Evolutionary conservation across 2,329 filamentous ascomycete genomes (phyloP).

Genomic region (Clonostachys sp.): DNA sequence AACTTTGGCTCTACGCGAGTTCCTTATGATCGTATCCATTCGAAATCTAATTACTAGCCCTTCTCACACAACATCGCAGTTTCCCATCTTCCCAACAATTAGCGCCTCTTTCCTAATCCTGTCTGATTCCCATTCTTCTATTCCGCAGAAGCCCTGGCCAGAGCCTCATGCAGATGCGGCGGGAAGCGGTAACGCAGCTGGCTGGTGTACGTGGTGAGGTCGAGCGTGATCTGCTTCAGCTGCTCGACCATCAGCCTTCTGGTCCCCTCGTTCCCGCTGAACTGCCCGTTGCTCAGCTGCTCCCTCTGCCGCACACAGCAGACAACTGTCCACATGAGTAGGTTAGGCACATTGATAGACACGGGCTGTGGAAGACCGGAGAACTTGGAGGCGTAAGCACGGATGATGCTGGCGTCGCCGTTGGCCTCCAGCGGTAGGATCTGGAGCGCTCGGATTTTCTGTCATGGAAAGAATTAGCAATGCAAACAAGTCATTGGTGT

Average conservation of each 20-base stretch:
- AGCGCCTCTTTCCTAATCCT: neutral
- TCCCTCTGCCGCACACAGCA: slow-evolving; percentile 79
- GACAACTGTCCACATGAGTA: slow-evolving; percentile 90
- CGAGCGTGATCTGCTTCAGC: slow-evolving; percentile 76
- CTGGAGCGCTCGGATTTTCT: slow-evolving; percentile 70
- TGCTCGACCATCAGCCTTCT: slow-evolving; percentile 61
- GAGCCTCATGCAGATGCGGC: slow-evolving; percentile 79
- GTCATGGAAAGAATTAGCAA: slow-evolving; percentile 1
- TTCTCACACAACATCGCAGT: too few species aligned
- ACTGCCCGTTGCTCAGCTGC: slow-evolving; percentile 61
- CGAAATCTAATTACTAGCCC: too few species aligned
- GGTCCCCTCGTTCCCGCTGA: slow-evolving; percentile 67
- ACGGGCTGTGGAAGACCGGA: slow-evolving; percentile 73
- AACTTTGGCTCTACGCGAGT: too few species aligned
- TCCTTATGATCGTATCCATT: too few species aligned
- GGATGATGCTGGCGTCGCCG: slow-evolving; percentile 75
- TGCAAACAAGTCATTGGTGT: neutral
- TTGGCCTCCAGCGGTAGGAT: slow-evolving; percentile 75
- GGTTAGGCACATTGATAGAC: slow-evolving; percentile 81
- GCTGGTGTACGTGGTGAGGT: slow-evolving; percentile 90
- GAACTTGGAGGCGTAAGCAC: slow-evolving; percentile 76
- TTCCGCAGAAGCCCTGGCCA: slow-evolving; percentile 77
- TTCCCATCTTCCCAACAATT: neutral
- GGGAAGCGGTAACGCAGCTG: slow-evolving; percentile 89
- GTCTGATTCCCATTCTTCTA: slow-evolving; percentile 14